phyloP scores from a whole-genome alignment of 495 filamentous ascomycete species.

The Aspergillus sclerotiicarbonarius region DNA sequence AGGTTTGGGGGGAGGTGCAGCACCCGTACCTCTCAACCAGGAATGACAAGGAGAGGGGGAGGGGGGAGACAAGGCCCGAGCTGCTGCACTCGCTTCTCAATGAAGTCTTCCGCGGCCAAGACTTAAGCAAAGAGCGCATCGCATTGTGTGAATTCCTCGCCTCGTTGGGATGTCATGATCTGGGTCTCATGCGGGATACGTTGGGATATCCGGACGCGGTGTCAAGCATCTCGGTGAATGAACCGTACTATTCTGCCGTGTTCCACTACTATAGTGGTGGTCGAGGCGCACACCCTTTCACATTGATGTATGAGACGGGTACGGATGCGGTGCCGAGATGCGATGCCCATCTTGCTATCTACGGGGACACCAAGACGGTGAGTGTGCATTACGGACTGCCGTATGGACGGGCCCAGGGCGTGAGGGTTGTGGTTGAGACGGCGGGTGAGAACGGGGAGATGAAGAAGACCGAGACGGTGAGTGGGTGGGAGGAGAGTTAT shows the following conservation, averaged over 20 bases:
- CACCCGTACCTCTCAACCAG: not conserved
- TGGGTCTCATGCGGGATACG: slow-evolving; percentile 55
- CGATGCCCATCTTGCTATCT: slow-evolving; percentile 57
- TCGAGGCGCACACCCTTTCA: slow-evolving; percentile 35
- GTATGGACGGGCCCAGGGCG: slow-evolving; percentile 45
- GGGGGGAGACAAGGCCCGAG: no score
- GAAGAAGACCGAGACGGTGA: slow-evolving; percentile 34
- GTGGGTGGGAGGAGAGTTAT: slow-evolving; percentile 53
- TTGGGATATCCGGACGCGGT: slow-evolving; percentile 48
- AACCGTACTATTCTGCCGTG: slow-evolving; percentile 47
- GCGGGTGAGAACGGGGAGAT: slow-evolving; percentile 32
- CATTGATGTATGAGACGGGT: slow-evolving; percentile 55
- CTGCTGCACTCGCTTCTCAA: slow-evolving; percentile 22
- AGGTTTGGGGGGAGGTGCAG: not conserved
- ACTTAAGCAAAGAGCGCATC: slow-evolving; percentile 31
- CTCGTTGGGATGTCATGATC: slow-evolving; percentile 53
- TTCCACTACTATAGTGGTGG: slow-evolving; percentile 39
- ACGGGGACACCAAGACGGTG: slow-evolving; percentile 46
- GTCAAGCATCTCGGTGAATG: slow-evolving; percentile 41
- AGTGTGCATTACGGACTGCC: slow-evolving; percentile 53
- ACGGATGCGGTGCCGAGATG: slow-evolving; percentile 53
- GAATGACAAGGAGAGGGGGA: not conserved
- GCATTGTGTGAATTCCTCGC: slow-evolving; percentile 45
- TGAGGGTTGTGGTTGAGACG: slow-evolving; percentile 50
- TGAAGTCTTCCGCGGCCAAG: slow-evolving; percentile 32